These are phyloP conservation scores for Diaporthe destruens DNA, from an alignment of 2,329 filamentous ascomycete species.

Conservation along the genomic window DNA sequence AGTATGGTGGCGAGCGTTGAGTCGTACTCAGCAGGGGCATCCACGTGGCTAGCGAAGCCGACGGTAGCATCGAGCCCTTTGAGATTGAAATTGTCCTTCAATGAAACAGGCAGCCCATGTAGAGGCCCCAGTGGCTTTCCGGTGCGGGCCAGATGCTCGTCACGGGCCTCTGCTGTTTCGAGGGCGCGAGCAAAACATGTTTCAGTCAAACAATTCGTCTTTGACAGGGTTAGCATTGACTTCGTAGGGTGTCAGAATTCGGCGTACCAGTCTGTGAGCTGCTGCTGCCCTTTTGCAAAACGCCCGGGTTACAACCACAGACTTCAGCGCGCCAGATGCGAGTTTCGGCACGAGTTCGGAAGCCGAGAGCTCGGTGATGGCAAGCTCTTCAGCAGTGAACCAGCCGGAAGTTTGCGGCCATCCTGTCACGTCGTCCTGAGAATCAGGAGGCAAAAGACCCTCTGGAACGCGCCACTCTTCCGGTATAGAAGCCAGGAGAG, in stretches of 20 bases:
- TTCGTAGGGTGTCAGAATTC: not conserved
- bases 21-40: constrained; percentile 64
- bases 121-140: constrained; percentile 69
- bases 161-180: constrained; percentile 59
- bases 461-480: constrained; percentile 68
- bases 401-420: constrained; percentile 71
- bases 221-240: not conserved
- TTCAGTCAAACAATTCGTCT: constrained; percentile 65
- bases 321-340: constrained; percentile 53
- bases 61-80: constrained; percentile 70
- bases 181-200: constrained; percentile 61
- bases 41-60: constrained; percentile 73
- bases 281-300: constrained; percentile 56
- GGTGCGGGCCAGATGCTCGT: constrained; percentile 62
- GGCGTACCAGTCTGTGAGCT: constrained; percentile 53
- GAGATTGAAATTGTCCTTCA: constrained; percentile 80
- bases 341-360: constrained; percentile 52
- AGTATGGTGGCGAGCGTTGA: constrained; percentile 58
- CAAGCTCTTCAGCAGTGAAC: constrained; percentile 62
- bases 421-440: constrained; percentile 66
- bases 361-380: constrained; percentile 53
- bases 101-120: constrained; percentile 73
- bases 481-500: constrained; percentile 64
- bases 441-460: constrained; percentile 64
- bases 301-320: constrained; percentile 52